Conservation (phyloP, 2,329 filamentous ascomycete species). For the Fusarium albidum region DNA sequence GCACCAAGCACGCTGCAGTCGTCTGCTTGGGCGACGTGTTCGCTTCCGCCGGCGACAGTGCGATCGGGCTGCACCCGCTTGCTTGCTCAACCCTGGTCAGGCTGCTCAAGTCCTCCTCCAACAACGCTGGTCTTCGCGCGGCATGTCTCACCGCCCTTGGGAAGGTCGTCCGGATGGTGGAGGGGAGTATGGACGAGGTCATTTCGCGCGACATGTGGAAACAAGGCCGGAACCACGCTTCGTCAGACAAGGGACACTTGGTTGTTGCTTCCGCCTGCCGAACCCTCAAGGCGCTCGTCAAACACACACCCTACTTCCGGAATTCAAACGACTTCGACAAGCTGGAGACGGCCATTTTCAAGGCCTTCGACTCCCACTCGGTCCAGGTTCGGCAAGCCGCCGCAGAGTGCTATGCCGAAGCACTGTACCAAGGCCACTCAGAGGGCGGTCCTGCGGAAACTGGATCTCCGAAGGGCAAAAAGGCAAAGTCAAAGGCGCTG, state of each 20-base stretch:
- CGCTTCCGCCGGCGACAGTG: constrained; percentile 91
- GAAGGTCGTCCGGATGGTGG: constrained; percentile 80
- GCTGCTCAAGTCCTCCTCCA: constrained; percentile 79
- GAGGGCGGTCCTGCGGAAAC: constrained; percentile 58
- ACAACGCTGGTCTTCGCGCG: constrained; percentile 82
- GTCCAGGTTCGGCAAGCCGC: constrained; percentile 83
- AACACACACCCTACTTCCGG: constrained; percentile 81
- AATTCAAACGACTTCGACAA: constrained; percentile 92
- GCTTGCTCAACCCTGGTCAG: constrained; percentile 78
- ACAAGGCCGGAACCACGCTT: constrained; percentile 78
- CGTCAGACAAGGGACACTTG: constrained; percentile 81
- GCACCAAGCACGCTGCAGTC: constrained; percentile 85
- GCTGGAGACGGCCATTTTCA: constrained; percentile 83
- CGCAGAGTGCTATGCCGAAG: constrained; percentile 83
- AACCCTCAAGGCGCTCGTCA: constrained; percentile 78
- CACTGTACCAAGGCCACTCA: constrained; percentile 79
- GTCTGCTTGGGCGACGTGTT: constrained; percentile 90
- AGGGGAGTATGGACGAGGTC: constrained; percentile 80
- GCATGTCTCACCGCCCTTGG: constrained; percentile 78
- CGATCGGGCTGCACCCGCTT: constrained; percentile 81
- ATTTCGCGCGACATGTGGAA: constrained; percentile 95
- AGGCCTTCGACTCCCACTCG: constrained; percentile 81
- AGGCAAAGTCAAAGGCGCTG: constrained; percentile 66
- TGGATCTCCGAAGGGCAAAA: constrained; percentile 70
- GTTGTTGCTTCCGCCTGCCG: constrained; percentile 82